These are phyloP conservation scores for Begonia loranthoides DNA, from an alignment of 306 rosid genomes.

Conservation along the genomic window DNA sequence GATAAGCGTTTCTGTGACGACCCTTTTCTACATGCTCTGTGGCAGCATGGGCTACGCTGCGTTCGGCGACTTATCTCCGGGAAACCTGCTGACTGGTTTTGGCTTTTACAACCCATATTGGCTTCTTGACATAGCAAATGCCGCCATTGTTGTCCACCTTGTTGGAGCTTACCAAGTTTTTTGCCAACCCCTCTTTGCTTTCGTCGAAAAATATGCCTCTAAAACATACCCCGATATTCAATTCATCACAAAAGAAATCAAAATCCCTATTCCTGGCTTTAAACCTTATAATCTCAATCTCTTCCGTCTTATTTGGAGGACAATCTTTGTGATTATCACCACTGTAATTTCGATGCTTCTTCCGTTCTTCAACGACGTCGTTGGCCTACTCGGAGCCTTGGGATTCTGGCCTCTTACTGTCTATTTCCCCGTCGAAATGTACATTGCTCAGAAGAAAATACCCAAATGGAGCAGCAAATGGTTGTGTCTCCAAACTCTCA, in stretches of 20 bases:
- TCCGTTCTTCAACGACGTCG: constrained; percentile 62
- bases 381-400: constrained; percentile 57
- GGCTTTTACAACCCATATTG: constrained; percentile 50
- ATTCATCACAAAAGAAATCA: constrained; percentile 30
- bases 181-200: constrained; percentile 46
- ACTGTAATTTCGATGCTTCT: constrained; percentile 50
- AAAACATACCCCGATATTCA: constrained; percentile 18
- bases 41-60: constrained; percentile 59
- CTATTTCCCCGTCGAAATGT: constrained; percentile 61
- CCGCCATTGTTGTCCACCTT: constrained; percentile 57
- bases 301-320: constrained; percentile 47
- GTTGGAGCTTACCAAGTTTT: constrained; percentile 71
- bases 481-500: constrained; percentile 41
- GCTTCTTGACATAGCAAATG: constrained; percentile 69
- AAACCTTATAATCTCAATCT: constrained; percentile 31
- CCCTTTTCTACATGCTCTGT: constrained; percentile 59
- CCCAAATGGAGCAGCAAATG: constrained; percentile 55
- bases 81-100: constrained; percentile 48
- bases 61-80: constrained; percentile 54
- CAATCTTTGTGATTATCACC: constrained; percentile 24
- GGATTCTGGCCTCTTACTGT: constrained; percentile 62
- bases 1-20: constrained; percentile 32
- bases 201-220: constrained; percentile 23
- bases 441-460: constrained; percentile 41
- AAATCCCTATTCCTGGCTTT: constrained; percentile 21